Evolutionary conservation across 2,329 filamentous ascomycete species (phyloP), one percentile per base, ranked within the genome.

Genomic region (Botryotinia globosa): DNA sequence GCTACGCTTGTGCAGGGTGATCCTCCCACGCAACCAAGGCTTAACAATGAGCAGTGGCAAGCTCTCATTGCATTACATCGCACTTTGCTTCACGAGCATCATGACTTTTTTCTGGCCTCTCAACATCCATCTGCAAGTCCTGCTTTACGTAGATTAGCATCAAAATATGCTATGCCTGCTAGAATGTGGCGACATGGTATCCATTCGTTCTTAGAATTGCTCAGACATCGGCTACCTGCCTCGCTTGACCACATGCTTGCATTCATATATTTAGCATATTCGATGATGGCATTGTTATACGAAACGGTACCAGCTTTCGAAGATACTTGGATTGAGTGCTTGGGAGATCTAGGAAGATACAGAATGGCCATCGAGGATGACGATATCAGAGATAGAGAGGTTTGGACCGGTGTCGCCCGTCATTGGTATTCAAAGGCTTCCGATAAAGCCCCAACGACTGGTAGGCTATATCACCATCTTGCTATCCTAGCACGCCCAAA

Each of bases 161-260:
- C 87, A 0, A 96, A 96, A 74, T 97, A 97, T 77, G 90, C 90
- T 0, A 98, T 98, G 93, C 94, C 95, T 0, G 94, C 93, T 0
- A 85, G 95, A 0, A 96, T 98, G 92, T 98, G 96, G 96, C 87
- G 93, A 0, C 93, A 86, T 91, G 95, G 93, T 0, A 98, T 98
- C 5, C 94, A 97, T 79, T 90, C 89, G 0, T 96, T 96, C 73
- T 85, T 97, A 0, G 93, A 97, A 76, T 81, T 97, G 0, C 81
- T 97, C 0, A 85, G 93, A 0, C 89, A 93, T 75, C 87, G 90
- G 3, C 83, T 97, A 0, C 95, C 94, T 0, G 86, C 85, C 0
- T 94, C 92, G 1, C 83, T 94, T 0, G 94, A 98, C 67, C 92
- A 97, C 72, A 98, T 98, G 94, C 83, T 97, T 0, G 90, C 90